Conservation (phyloP, 108 stramenopile genomes). For the Aurantiochytrium sp. region DNA sequence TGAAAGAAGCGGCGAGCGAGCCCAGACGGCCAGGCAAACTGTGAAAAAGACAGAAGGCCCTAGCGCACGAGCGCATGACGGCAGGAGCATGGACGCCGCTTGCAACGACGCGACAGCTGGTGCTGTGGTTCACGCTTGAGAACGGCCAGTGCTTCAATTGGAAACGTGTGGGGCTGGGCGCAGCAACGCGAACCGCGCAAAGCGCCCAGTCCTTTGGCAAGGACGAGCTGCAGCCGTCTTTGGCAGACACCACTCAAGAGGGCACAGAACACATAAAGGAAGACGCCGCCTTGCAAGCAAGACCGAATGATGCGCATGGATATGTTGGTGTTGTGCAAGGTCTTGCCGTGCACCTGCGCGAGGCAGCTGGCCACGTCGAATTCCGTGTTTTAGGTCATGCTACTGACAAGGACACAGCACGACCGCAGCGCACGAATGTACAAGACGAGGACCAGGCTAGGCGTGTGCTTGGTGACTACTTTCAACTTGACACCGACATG, state of each 20-base stretch:
- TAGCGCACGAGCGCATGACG: background rate
- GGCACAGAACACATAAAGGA: too few species aligned
- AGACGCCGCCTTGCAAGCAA: too few species aligned
- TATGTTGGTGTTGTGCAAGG: background rate
- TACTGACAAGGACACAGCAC: background rate
- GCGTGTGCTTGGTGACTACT: background rate
- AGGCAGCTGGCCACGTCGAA: background rate
- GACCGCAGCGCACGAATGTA: too few species aligned
- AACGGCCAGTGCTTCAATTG: background rate
- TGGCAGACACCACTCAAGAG: too few species aligned
- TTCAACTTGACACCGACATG: constrained; percentile 24
- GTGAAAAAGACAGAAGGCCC: background rate
- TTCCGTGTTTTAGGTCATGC: background rate
- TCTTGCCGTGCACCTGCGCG: background rate
- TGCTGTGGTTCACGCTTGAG: background rate
- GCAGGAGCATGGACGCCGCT: background rate
- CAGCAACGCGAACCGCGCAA: background rate
- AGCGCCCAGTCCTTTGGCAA: too few species aligned
- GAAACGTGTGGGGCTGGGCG: background rate
- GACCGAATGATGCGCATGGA: too few species aligned
- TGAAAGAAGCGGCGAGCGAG: too few species aligned
- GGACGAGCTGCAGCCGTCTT: too few species aligned
- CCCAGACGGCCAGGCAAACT: background rate
- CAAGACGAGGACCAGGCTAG: background rate
- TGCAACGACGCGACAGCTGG: background rate